These are phyloP conservation scores for Eucalyptus lansdowneana DNA, from an alignment of 345 rosid genomes.

Conservation along the genomic window DNA sequence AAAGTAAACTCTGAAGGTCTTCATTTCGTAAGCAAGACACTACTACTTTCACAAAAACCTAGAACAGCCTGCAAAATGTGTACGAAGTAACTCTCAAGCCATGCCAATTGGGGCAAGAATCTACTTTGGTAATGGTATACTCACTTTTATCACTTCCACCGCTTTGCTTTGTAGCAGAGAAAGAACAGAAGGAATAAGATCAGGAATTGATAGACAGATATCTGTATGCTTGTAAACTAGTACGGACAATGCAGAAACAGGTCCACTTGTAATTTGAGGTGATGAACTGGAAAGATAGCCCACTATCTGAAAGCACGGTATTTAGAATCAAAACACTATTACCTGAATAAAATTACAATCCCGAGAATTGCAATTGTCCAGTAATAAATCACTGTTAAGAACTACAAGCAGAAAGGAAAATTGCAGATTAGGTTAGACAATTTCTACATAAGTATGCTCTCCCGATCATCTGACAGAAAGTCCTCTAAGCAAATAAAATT, in stretches of 20 bases:
- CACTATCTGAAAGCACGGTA: conserved; percentile 25
- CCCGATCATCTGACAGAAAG: no score
- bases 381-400: no score
- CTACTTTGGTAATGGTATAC: not conserved
- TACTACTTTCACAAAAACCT: no score
- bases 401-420: no score
- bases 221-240: conserved; percentile 57
- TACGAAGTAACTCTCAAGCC: not conserved
- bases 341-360: not conserved
- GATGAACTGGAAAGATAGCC: conserved; percentile 90
- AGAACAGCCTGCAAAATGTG: conserved; percentile 26
- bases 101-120: not conserved
- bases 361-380: no score
- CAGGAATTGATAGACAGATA: conserved; percentile 44
- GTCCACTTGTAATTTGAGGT: conserved; percentile 88
- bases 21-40: no score
- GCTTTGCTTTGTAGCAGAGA: conserved; percentile 79
- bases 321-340: not conserved
- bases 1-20: no score
- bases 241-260: conserved; percentile 81
- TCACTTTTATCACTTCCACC: conserved; percentile 72
- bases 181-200: conserved; percentile 60
- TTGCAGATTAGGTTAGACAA: no score
- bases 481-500: no score
- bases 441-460: no score